These are phyloP conservation scores for Tephrocybe sp. DNA, from an alignment of 768 basidiomycete genomes.

Conservation along the genomic window DNA sequence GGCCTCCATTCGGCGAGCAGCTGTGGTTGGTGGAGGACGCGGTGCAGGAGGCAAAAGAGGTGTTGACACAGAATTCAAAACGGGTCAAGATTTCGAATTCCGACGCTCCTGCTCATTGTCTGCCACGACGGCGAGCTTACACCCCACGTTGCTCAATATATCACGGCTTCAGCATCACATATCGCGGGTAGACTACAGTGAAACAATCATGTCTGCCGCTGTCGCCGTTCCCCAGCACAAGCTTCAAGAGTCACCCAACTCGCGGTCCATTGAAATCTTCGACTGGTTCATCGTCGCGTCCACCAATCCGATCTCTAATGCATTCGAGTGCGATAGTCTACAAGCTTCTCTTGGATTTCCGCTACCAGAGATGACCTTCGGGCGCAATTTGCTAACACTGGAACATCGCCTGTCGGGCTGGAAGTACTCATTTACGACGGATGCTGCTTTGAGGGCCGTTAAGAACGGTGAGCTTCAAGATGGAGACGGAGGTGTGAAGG, in stretches of 20 bases:
- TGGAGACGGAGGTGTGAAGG: slow-evolving; percentile 91
- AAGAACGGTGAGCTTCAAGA: slow-evolving; percentile 70
- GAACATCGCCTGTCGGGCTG: slow-evolving; percentile 64
- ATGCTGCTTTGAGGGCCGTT: slow-evolving; percentile 67
- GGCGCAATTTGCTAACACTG: slow-evolving; percentile 72
- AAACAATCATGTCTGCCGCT: slow-evolving; percentile 38
- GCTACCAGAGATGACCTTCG: slow-evolving; percentile 96
- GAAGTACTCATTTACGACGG: slow-evolving; percentile 62
- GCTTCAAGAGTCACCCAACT: slow-evolving; percentile 66
- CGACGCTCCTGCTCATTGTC: slow-evolving; percentile 13
- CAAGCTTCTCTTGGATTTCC: slow-evolving; percentile 69
- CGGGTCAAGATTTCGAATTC: slow-evolving; percentile 17
- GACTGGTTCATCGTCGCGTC: slow-evolving; percentile 70
- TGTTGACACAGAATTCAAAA: not conserved
- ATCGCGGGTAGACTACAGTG: slow-evolving; percentile 7
- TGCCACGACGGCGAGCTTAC: slow-evolving; percentile 4
- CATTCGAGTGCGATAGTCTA: slow-evolving; percentile 67
- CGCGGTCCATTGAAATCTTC: slow-evolving; percentile 62
- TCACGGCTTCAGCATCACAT: not conserved
- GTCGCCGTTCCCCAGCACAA: slow-evolving; percentile 58
- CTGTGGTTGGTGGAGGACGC: not conserved
- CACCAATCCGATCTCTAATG: slow-evolving; percentile 79
- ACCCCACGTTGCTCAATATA: not conserved
- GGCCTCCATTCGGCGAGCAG: slow-evolving; percentile 31
- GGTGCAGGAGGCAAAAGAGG: not conserved